Percentiles rank a stretch among this genome's conserved stretches.
These are phyloP conservation scores for Saccharomyces hybrid DNA, from an alignment of 1,139 yeast genomes.

Conservation along the genomic window DNA sequence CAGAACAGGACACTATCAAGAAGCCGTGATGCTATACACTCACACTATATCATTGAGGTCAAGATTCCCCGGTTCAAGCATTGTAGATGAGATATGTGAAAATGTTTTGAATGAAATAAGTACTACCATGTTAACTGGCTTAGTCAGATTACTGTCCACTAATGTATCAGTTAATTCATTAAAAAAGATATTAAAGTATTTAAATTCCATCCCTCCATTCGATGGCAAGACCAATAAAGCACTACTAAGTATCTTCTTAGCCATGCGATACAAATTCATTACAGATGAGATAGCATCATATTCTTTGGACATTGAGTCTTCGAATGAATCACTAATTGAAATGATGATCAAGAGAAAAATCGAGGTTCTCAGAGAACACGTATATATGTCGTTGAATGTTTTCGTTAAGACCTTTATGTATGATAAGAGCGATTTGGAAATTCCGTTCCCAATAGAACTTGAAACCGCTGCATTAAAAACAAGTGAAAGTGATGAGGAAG, in stretches of 20 bases:
- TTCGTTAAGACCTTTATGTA: conserved; percentile 18
- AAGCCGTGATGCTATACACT: conserved; percentile 51
- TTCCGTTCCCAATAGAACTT: conserved; percentile 12
- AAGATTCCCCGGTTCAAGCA: conserved; percentile 56
- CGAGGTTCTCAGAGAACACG: conserved; percentile 70
- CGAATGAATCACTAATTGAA: conserved; percentile 39
- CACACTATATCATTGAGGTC: conserved; percentile 60
- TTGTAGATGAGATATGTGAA: conserved; percentile 48
- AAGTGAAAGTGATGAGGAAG: neutral
- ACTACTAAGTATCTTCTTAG: conserved; percentile 42
- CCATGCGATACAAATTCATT: conserved; percentile 53
- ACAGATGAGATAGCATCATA: conserved; percentile 47
- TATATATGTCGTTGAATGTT: conserved; percentile 24
- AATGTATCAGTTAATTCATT: conserved; percentile 71
- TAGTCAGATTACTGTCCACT: conserved; percentile 63
- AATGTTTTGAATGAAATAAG: conserved; percentile 53
- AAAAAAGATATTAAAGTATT: conserved; percentile 68
- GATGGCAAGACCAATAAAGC: conserved; percentile 28
- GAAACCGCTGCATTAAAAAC: neutral
- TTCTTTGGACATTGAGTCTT: conserved; percentile 38
- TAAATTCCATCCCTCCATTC: conserved; percentile 56
- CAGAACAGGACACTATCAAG: conserved; percentile 78
- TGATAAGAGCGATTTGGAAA: conserved; percentile 10
- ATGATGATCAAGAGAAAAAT: conserved; percentile 69
- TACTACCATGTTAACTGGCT: conserved; percentile 53